A percentile compares a stretch with the other conserved stretches of the same genome.
Evolutionary conservation across 2,329 filamentous ascomycete species (phyloP).

Genomic region (Colletotrichum gigasporum): DNA sequence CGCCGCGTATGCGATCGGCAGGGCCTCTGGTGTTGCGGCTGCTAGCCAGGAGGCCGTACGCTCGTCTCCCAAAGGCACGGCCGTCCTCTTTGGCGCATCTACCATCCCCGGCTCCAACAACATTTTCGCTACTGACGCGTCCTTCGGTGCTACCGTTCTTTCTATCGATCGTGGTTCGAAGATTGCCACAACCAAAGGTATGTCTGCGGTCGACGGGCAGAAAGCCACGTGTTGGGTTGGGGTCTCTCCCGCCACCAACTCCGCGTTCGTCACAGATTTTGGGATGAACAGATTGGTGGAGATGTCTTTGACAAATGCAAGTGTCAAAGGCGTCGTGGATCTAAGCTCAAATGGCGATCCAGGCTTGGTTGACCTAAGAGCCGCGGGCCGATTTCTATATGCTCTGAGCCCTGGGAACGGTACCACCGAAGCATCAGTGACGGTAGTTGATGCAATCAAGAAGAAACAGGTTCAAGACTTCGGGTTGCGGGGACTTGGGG

Average conservation of each 20-base stretch:
- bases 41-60: conserved; percentile 38
- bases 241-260: conserved; percentile 56
- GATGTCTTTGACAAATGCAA: conserved; percentile 60
- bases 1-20: conserved; percentile 57
- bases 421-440: conserved; percentile 44
- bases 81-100: conserved; percentile 64
- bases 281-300: conserved; percentile 63
- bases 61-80: conserved; percentile 62
- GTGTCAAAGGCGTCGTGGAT: conserved; percentile 53
- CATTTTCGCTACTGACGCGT: conserved; percentile 66
- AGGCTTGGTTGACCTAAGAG: conserved; percentile 64
- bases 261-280: conserved; percentile 68
- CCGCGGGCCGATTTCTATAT: conserved; percentile 65
- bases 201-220: conserved; percentile 58
- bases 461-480: conserved; percentile 25
- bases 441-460: conserved; percentile 45
- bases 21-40: neutral
- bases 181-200: conserved; percentile 46
- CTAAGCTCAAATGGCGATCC: conserved; percentile 55
- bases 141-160: conserved; percentile 64
- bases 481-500: neutral
- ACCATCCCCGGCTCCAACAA: conserved; percentile 52
- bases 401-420: conserved; percentile 64
- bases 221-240: conserved; percentile 67
- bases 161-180: conserved; percentile 45